A percentile compares a stretch with the other conserved stretches of the same genome.
Evolutionary conservation across 192 early-diverging fungal species (phyloP).

Genomic region (Phlyctochytrium arcticum): DNA sequence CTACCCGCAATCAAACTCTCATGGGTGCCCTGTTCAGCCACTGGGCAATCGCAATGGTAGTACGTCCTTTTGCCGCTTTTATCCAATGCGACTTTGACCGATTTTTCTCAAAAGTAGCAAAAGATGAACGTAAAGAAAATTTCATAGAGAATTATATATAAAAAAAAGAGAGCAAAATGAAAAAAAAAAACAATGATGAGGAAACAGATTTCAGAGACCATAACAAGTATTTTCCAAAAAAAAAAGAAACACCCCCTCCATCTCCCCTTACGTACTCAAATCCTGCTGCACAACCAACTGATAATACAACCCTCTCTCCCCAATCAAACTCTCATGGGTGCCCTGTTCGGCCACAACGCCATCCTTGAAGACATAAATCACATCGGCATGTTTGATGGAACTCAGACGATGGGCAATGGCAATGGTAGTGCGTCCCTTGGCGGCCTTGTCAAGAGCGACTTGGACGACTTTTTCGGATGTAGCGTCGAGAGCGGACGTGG

Average conservation of each 20-base stretch:
- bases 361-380: conserved; percentile 55
- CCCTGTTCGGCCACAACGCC: conserved; percentile 49
- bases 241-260: not conserved
- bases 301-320: conserved; percentile 34
- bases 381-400: conserved; percentile 60
- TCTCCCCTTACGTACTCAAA: conserved; percentile 11
- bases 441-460: conserved; percentile 52
- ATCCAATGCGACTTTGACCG: conserved; percentile 64
- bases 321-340: conserved; percentile 60
- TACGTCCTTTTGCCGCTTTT: conserved; percentile 50
- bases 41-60: conserved; percentile 40
- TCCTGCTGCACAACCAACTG: conserved; percentile 49
- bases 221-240: not conserved
- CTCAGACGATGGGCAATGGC: conserved; percentile 70
- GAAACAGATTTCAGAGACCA: not conserved
- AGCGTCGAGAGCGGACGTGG: conserved; percentile 62
- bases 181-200: conserved; percentile 24
- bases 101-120: too few relatives aligned
- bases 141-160: not conserved
- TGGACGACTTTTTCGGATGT: conserved; percentile 63
- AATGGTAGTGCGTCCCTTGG: conserved; percentile 60
- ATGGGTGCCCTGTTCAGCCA: conserved; percentile 61
- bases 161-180: not conserved
- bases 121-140: too few relatives aligned
- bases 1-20: conserved; percentile 44